These are phyloP conservation scores for Uromyces viciae-fabae DNA, from an alignment of 1,284 basidiomycete species.

Conservation along the genomic window DNA sequence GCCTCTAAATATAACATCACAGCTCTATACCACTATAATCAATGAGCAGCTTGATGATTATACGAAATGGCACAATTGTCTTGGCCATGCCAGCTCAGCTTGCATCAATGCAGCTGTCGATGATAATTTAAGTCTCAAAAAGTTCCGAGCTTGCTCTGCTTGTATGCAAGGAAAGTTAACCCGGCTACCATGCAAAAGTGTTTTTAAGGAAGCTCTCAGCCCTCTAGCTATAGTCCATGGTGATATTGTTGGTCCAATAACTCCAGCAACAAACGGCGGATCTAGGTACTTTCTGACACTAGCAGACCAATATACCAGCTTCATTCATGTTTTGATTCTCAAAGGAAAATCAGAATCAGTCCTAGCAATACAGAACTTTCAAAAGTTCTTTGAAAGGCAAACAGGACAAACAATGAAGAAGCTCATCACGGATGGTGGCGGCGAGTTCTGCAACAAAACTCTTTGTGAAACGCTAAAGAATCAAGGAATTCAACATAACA, in stretches of 20 bases:
- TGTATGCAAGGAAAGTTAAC: slow-evolving; percentile 4
- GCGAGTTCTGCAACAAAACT: background rate
- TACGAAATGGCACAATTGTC: background rate
- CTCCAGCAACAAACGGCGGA: background rate
- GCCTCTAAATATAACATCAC: no score
- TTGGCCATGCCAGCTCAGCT: background rate
- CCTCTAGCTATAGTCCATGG: background rate
- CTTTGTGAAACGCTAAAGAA: background rate
- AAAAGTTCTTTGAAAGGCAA: background rate
- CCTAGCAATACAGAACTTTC: background rate
- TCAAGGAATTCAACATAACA: background rate
- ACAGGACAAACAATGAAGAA: background rate
- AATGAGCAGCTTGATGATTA: background rate
- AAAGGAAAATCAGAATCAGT: background rate
- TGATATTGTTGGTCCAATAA: background rate
- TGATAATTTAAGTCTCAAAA: background rate
- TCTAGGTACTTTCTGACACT: background rate
- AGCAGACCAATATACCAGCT: background rate
- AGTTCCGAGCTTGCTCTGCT: background rate
- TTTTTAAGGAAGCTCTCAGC: background rate
- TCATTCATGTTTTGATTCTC: background rate
- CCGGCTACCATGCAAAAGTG: background rate
- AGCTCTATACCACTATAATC: background rate
- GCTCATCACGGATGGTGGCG: background rate
- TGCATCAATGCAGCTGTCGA: background rate